A percentile compares a stretch with the other conserved stretches of the same genome.
Conservation (phyloP, 1,284 basidiomycete genomes). For the Puccinia horiana region DNA sequence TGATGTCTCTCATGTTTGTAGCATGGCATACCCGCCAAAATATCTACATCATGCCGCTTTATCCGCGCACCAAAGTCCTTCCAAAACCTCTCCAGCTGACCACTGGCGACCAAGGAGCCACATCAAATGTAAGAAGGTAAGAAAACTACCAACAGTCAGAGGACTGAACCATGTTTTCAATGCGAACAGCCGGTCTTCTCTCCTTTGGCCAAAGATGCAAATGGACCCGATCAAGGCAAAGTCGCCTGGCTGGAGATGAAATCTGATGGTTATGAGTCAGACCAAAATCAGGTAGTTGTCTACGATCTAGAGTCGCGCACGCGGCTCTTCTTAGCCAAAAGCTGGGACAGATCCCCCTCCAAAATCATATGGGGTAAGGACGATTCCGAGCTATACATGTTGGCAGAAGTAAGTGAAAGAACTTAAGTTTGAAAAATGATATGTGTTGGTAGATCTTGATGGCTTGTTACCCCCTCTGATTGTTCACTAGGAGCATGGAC, state of each 20-base stretch:
- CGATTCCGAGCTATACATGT: slow-evolving; percentile 36
- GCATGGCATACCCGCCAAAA: slow-evolving; percentile 54
- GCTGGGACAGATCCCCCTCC: slow-evolving; percentile 54
- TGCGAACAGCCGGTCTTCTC: slow-evolving; percentile 41
- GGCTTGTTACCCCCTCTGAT: neutral
- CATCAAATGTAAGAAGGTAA: slow-evolving; percentile 23
- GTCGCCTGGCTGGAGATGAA: slow-evolving; percentile 55
- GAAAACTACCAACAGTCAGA: neutral
- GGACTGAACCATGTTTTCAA: neutral
- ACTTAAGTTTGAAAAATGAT: neutral
- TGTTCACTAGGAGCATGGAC: slow-evolving; percentile 37
- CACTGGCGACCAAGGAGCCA: slow-evolving; percentile 43
- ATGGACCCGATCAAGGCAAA: slow-evolving; percentile 46
- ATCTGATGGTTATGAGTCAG: slow-evolving; percentile 54
- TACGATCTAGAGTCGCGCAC: slow-evolving; percentile 41
- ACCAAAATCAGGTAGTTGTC: slow-evolving; percentile 52
- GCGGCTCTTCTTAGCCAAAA: slow-evolving; percentile 32
- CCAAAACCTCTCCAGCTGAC: slow-evolving; percentile 19
- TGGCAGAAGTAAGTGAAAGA: slow-evolving; percentile 47
- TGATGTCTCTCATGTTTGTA: neutral
- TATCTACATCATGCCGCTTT: slow-evolving; percentile 43
- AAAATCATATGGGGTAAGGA: slow-evolving; percentile 45
- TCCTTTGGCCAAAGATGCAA: slow-evolving; percentile 2
- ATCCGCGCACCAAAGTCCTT: slow-evolving; percentile 10
- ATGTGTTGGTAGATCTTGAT: slow-evolving; percentile 22